These are phyloP conservation scores for Exophiala lecanii-corni DNA, from an alignment of 2,329 filamentous ascomycete genomes.

Conservation along the genomic window DNA sequence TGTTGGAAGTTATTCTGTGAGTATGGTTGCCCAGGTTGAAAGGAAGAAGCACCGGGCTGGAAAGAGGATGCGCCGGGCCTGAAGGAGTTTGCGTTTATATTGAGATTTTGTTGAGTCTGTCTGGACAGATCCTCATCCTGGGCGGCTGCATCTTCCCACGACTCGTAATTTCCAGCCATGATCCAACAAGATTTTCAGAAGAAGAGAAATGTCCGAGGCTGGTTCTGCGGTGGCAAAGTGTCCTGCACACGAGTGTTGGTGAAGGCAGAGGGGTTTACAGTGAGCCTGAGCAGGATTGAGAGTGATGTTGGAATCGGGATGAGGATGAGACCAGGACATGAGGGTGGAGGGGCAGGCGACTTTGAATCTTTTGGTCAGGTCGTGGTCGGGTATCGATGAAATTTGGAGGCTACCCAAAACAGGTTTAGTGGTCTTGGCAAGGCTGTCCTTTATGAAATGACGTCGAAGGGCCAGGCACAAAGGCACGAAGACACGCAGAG, in stretches of 20 bases:
- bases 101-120: conserved; percentile 71
- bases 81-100: conserved; percentile 56
- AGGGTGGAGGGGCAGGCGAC: conserved; percentile 4
- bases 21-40: conserved; percentile 68
- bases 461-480: conserved; percentile 6
- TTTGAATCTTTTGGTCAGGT: background rate
- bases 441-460: conserved; percentile 5
- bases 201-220: background rate
- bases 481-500: too few relatives aligned
- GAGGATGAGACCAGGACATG: background rate
- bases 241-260: too few relatives aligned
- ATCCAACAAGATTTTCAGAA: too few relatives aligned
- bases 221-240: background rate
- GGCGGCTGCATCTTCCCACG: conserved; percentile 81
- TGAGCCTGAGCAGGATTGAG: too few relatives aligned
- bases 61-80: conserved; percentile 65
- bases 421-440: conserved; percentile 4
- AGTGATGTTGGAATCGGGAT: background rate
- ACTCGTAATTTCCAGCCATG: conserved; percentile 82
- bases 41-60: conserved; percentile 65
- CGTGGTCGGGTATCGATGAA: background rate
- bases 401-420: background rate
- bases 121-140: conserved; percentile 73
- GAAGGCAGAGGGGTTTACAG: too few relatives aligned
- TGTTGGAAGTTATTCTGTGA: conserved; percentile 52